Percentiles rank a stretch among this genome's conserved stretches.
These are phyloP conservation scores for Microcos paniculata DNA, from an alignment of 345 rosid species.

Conservation along the genomic window DNA sequence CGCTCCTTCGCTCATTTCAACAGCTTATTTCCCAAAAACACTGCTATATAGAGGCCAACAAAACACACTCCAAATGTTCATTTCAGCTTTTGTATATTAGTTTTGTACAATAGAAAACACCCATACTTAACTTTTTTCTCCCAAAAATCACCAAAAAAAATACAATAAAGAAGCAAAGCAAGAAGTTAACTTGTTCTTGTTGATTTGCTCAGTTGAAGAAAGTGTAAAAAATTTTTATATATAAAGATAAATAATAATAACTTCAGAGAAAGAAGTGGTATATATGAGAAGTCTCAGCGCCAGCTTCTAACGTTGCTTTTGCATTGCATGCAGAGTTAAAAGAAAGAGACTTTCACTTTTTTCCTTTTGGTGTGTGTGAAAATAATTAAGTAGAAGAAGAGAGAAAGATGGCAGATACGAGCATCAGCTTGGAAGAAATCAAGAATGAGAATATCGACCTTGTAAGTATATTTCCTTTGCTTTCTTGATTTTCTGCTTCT, in stretches of 20 bases:
- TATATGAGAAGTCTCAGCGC: not conserved
- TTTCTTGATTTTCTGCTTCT: no score
- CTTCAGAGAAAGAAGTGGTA: not conserved
- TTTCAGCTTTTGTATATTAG: no score
- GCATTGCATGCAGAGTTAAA: not conserved
- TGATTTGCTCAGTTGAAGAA: not conserved
- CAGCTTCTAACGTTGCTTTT: not conserved
- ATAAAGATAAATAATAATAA: not conserved
- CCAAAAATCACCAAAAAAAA: not conserved
- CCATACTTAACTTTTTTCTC: not conserved
- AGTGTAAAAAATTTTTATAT: not conserved
- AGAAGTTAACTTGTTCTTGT: not conserved
- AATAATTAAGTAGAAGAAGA: not conserved
- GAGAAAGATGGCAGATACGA: constrained; percentile 28
- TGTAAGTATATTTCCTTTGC: constrained; percentile 21
- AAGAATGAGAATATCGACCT: constrained; percentile 68
- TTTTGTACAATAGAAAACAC: not conserved
- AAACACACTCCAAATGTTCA: not conserved
- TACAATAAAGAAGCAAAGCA: no score
- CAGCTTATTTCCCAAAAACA: not conserved
- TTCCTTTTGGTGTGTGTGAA: not conserved
- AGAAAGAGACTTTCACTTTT: not conserved
- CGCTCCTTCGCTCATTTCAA: not conserved
- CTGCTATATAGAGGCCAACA: not conserved
- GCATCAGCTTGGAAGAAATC: constrained; percentile 57